phyloP scores from a whole-genome alignment of 148 eudicot species.

The Vaccinium darrowii region DNA sequence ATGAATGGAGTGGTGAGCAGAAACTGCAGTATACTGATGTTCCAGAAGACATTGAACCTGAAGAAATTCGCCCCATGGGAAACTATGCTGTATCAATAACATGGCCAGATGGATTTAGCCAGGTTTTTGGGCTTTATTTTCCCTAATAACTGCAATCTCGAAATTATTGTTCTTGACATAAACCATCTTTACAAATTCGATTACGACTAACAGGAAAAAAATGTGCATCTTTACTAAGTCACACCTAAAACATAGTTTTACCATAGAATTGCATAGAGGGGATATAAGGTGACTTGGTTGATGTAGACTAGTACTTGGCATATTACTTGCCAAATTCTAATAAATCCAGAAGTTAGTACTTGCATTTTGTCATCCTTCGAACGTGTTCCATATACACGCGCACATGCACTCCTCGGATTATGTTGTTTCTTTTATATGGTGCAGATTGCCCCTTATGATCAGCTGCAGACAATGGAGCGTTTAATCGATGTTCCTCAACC shows the following conservation, averaged over 20 bases:
- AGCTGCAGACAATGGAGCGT: conserved; percentile 88
- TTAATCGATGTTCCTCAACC: conserved; percentile 75
- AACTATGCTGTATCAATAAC: conserved; percentile 94
- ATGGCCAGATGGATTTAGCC: conserved; percentile 98
- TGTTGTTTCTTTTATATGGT: conserved; percentile 17
- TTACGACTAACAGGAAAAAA: background rate
- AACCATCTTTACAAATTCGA: background rate
- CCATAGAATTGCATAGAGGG: background rate
- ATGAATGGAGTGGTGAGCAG: conserved; percentile 99
- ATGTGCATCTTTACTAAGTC: background rate
- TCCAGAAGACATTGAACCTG: conserved; percentile 93
- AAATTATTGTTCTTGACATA: background rate
- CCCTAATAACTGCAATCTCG: background rate
- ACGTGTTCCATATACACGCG: too few relatives aligned
- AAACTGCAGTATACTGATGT: conserved; percentile 76
- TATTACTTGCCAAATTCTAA: background rate
- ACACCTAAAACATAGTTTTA: background rate
- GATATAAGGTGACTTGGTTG: background rate
- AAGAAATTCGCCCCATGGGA: conserved; percentile 97
- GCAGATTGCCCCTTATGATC: conserved; percentile 99
- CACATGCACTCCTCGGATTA: background rate
- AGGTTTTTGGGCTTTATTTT: conserved; percentile 41
- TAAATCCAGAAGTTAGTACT: background rate
- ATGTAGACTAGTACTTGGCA: background rate
- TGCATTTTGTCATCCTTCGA: background rate